Percentiles rank a stretch among this genome's conserved stretches.
Evolutionary conservation across 768 basidiomycete species (phyloP).

Genomic region (Neoboletus brunneissimus): DNA sequence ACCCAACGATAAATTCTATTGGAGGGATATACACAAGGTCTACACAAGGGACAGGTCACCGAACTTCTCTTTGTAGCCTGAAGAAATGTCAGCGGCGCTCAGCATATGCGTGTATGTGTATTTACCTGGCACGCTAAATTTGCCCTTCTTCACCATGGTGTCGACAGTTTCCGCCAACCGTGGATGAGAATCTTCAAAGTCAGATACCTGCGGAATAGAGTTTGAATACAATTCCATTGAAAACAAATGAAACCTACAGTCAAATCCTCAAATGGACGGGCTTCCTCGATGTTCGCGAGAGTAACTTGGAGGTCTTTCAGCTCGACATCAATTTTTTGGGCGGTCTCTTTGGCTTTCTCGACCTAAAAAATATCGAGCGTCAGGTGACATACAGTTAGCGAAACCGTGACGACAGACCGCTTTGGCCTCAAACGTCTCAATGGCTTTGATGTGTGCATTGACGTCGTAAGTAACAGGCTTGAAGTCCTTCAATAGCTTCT

Average conservation of each 20-base stretch:
- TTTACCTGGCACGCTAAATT: constrained; percentile 95
- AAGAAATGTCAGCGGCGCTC: constrained; percentile 3
- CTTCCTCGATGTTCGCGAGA: constrained; percentile 94
- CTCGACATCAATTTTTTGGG: constrained; percentile 86
- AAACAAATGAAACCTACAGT: constrained; percentile 57
- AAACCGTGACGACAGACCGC: constrained; percentile 60
- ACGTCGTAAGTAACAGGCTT: constrained; percentile 96
- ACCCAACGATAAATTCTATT: constrained; percentile 19
- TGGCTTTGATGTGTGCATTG: constrained; percentile 83
- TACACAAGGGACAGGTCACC: constrained; percentile 93
- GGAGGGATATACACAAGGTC: constrained; percentile 28
- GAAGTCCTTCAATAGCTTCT: constrained; percentile 84
- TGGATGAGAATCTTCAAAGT: constrained; percentile 90
- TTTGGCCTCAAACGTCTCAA: constrained; percentile 94
- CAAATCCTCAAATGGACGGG: constrained; percentile 95
- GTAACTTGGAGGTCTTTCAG: constrained; percentile 89
- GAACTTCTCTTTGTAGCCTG: constrained; percentile 94
- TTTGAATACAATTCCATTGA: not conserved
- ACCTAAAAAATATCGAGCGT: constrained; percentile 49
- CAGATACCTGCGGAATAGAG: constrained; percentile 60
- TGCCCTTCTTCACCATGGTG: constrained; percentile 95
- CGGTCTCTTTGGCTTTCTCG: constrained; percentile 84
- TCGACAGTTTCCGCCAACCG: constrained; percentile 89
- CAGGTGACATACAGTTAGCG: constrained; percentile 1
- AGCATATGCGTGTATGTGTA: not conserved